Evolutionary conservation across 2,329 filamentous ascomycete species (phyloP).

Genomic region (Microdochium nivale): DNA sequence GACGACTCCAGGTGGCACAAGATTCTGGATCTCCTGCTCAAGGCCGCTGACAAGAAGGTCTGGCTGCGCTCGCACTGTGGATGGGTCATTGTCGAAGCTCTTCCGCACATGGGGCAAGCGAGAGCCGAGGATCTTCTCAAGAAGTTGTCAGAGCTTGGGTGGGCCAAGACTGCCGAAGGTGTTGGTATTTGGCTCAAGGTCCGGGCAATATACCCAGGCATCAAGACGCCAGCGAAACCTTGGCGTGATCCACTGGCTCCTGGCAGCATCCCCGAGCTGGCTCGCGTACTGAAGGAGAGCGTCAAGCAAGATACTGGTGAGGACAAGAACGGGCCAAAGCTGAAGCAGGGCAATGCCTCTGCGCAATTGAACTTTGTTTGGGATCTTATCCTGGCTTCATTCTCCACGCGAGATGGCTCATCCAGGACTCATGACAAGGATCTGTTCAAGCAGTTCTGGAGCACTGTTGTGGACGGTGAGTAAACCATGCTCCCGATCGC

Average conservation of each 20-base stretch:
- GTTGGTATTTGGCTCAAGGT: conserved; percentile 80
- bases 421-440: conserved; percentile 26
- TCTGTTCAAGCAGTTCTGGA: conserved; percentile 74
- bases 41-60: conserved; percentile 70
- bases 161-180: conserved; percentile 78
- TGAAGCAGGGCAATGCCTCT: conserved; percentile 66
- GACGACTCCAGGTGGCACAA: conserved; percentile 52
- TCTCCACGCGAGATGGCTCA: conserved; percentile 23
- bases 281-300: conserved; percentile 72
- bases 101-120: conserved; percentile 51
- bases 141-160: conserved; percentile 51
- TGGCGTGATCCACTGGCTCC: conserved; percentile 72
- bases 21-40: conserved; percentile 65
- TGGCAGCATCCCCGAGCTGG: conserved; percentile 59
- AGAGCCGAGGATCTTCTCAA: conserved; percentile 55
- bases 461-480: conserved; percentile 75
- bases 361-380: conserved; percentile 82
- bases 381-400: conserved; percentile 63
- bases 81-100: conserved; percentile 66
- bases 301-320: conserved; percentile 44
- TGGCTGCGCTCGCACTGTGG: conserved; percentile 88
- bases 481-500: conserved; percentile 10
- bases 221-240: conserved; percentile 57
- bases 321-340: conserved; percentile 31
- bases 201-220: conserved; percentile 51